A percentile compares a stretch with the other conserved stretches of the same genome.
Evolutionary conservation across 768 basidiomycete species (phyloP).

Genomic region (Kwoniella botswanensis): DNA sequence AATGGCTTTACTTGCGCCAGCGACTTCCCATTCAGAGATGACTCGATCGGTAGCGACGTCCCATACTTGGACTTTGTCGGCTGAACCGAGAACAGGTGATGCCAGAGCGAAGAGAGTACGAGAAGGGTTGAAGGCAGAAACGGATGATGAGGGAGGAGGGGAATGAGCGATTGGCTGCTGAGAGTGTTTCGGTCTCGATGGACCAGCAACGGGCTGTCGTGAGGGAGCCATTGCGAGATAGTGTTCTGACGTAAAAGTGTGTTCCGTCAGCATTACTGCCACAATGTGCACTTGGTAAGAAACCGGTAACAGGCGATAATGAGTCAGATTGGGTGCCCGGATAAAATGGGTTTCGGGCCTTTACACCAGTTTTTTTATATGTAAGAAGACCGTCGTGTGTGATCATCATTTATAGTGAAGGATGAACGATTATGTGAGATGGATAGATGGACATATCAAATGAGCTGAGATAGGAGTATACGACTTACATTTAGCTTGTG

Average conservation of each 20-base stretch:
- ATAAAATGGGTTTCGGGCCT: conserved; percentile 53
- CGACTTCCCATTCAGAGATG: conserved; percentile 52
- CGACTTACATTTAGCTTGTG: background rate
- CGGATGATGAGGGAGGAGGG: conserved; percentile 51
- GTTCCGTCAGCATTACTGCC: conserved; percentile 12
- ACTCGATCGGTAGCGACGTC: conserved; percentile 46
- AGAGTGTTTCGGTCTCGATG: conserved; percentile 44
- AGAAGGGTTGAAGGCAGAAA: conserved; percentile 51
- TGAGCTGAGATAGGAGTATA: too few species aligned
- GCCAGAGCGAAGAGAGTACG: conserved; percentile 50
- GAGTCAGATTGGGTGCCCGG: conserved; percentile 57
- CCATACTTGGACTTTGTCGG: conserved; percentile 55
- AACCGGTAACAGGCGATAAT: background rate
- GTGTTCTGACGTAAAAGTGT: conserved; percentile 6
- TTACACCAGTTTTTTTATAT: conserved; percentile 48
- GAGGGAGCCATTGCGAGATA: conserved; percentile 36
- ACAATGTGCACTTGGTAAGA: background rate
- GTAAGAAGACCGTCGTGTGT: conserved; percentile 57
- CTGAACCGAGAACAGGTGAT: conserved; percentile 51
- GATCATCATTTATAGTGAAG: conserved; percentile 51
- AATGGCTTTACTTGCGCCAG: conserved; percentile 44
- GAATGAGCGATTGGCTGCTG: conserved; percentile 42
- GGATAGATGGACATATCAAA: background rate
- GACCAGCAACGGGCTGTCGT: conserved; percentile 45
- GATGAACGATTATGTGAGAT: background rate